Evolutionary conservation across 257 asterid species (phyloP).

Genomic region (Thymus quinquecostatus): DNA sequence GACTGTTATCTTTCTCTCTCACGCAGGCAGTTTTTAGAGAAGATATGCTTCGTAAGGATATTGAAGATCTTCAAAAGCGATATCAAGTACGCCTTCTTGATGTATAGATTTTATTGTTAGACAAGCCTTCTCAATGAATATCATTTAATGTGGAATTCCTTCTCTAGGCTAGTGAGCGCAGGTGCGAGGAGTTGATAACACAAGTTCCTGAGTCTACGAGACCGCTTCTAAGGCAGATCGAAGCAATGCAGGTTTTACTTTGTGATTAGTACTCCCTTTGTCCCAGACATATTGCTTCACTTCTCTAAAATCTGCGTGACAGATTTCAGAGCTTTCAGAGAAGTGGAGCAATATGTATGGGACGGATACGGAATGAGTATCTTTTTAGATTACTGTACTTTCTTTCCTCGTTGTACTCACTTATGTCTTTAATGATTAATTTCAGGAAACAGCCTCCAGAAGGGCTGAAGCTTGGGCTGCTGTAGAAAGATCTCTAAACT

Average conservation of each 20-base stretch:
- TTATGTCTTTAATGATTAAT: slow-evolving; percentile 27
- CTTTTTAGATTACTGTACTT: slow-evolving; percentile 17
- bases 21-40: slow-evolving; percentile 89
- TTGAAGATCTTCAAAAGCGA: slow-evolving; percentile 95
- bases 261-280: not conserved
- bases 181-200: slow-evolving; percentile 94
- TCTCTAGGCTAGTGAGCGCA: slow-evolving; percentile 90
- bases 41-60: slow-evolving; percentile 92
- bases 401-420: slow-evolving; percentile 18
- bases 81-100: slow-evolving; percentile 61
- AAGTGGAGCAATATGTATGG: no score
- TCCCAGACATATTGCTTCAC: no score
- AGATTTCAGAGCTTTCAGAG: no score
- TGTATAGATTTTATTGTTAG: not conserved
- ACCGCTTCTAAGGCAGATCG: slow-evolving; percentile 98
- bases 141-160: slow-evolving; percentile 31
- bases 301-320: no score
- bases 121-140: slow-evolving; percentile 5
- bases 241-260: slow-evolving; percentile 90
- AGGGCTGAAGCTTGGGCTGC: slow-evolving; percentile 99
- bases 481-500: slow-evolving; percentile 85
- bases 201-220: slow-evolving; percentile 99
- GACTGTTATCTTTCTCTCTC: slow-evolving; percentile 28
- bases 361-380: not conserved
- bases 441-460: slow-evolving; percentile 91